Conservation (phyloP, 2,329 filamentous ascomycete species). For the Cordyceps cateniannulata region DNA sequence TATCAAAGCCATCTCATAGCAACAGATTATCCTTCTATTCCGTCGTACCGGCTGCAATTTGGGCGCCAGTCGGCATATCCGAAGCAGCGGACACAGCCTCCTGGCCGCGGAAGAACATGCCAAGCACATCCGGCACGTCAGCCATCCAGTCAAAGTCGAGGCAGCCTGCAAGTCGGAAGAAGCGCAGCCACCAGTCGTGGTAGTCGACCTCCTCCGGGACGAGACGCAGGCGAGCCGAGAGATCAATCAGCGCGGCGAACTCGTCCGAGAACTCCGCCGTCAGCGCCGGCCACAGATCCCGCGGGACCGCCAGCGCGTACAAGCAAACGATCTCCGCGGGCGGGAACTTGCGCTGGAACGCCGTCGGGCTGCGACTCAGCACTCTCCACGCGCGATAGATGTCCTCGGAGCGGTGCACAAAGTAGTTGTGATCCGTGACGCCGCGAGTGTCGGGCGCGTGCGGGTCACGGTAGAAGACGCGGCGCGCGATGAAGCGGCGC, state of each 20-base stretch:
- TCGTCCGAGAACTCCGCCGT: conserved; percentile 13
- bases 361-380: not conserved
- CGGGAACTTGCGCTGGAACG: not conserved
- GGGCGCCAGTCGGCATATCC: not conserved
- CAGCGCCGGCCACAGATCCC: conserved; percentile 14
- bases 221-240: not conserved
- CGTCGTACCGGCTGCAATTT: not conserved
- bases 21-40: not conserved
- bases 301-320: conserved; percentile 13
- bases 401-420: conserved; percentile 20
- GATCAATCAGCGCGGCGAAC: conserved; percentile 12
- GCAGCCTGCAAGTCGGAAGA: conserved; percentile 13
- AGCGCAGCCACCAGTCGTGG: conserved; percentile 13
- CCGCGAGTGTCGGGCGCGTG: conserved; percentile 26
- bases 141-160: conserved; percentile 13
- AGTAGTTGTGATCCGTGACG: conserved; percentile 14
- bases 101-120: not conserved
- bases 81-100: not conserved
- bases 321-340: conserved; percentile 10
- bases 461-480: conserved; percentile 20
- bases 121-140: conserved; percentile 1
- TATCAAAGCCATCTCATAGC: not conserved
- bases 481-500: conserved; percentile 19
- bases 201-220: conserved; percentile 8
- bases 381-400: conserved; percentile 20